These are phyloP conservation scores for Neurospora sp. DNA, from an alignment of 495 filamentous ascomycete species.

Conservation along the genomic window DNA sequence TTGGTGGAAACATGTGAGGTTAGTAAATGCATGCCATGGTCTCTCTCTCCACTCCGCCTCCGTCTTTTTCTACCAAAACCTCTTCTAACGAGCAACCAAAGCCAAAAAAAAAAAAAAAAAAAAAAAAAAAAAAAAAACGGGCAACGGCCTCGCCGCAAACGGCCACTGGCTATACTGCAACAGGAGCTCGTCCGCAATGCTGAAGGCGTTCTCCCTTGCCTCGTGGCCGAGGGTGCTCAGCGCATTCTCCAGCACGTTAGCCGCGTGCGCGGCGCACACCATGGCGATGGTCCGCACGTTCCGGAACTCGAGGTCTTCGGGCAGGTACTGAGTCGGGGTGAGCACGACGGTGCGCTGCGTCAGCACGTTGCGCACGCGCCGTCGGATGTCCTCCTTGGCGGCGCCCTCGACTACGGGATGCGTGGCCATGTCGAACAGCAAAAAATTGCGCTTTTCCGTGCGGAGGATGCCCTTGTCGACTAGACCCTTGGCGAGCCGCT, in stretches of 20 bases:
- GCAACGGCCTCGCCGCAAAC: conserved; percentile 67
- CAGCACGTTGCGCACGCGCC: conserved; percentile 83
- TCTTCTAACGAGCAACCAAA: not conserved
- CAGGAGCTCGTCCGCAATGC: conserved; percentile 90
- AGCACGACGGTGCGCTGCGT: conserved; percentile 91
- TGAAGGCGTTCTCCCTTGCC: conserved; percentile 84
- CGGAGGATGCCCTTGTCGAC: conserved; percentile 98
- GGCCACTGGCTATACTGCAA: conserved; percentile 96
- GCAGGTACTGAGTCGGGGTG: conserved; percentile 70
- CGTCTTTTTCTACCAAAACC: not conserved
- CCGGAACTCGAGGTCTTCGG: conserved; percentile 86
- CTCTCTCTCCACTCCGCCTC: not conserved
- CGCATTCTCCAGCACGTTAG: conserved; percentile 97
- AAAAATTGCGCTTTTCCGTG: conserved; percentile 97
- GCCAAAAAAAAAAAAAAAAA: not conserved
- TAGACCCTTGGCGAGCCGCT: conserved; percentile 93
- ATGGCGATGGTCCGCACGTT: conserved; percentile 86
- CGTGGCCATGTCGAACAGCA: conserved; percentile 99
- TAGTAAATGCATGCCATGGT: conserved; percentile 1
- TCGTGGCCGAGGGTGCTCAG: conserved; percentile 88
- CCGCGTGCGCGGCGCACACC: conserved; percentile 97
- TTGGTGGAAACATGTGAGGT: not conserved
- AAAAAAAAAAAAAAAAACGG: not conserved
- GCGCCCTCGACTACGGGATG: conserved; percentile 96
- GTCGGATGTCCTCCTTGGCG: conserved; percentile 93